phyloP scores from a whole-genome alignment of 169 alveolate species.

The Ichthyophthirius multifiliis region DNA sequence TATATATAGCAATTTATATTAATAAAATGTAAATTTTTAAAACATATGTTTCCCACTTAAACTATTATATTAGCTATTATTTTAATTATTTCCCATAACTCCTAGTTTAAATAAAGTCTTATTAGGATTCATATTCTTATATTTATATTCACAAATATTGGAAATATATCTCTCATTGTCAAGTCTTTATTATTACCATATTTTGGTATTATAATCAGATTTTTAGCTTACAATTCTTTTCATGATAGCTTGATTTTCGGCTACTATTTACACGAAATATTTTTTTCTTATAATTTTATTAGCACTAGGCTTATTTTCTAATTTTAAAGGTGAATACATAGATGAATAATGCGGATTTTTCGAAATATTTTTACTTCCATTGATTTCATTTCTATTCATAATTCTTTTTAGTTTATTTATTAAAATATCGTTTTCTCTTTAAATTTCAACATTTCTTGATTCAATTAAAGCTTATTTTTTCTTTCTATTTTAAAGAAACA shows the following conservation, averaged over 20 bases:
- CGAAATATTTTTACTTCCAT: neutral
- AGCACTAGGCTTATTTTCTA: slow-evolving; percentile 15
- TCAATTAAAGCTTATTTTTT: slow-evolving; percentile 15
- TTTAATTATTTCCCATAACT: neutral
- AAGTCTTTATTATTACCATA: slow-evolving; percentile 47
- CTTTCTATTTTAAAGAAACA: slow-evolving; percentile 17
- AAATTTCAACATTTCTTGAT: slow-evolving; percentile 17
- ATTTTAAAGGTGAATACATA: neutral
- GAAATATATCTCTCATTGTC: slow-evolving; percentile 35
- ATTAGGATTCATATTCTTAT: slow-evolving; percentile 35
- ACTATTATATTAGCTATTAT: neutral
- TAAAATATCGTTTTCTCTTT: slow-evolving; percentile 25
- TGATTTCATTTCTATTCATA: neutral
- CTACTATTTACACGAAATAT: slow-evolving; percentile 44
- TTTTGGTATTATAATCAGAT: slow-evolving; percentile 40
- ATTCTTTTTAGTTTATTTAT: slow-evolving; percentile 19
- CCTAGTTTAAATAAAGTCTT: slow-evolving; percentile 20
- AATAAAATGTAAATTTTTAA: no score
- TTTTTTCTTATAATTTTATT: slow-evolving; percentile 47
- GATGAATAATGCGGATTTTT: neutral
- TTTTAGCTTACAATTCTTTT: slow-evolving; percentile 41
- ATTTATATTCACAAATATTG: slow-evolving; percentile 41
- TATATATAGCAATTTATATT: neutral
- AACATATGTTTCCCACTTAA: neutral
- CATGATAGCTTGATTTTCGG: slow-evolving; percentile 49